Evolutionary conservation across 805 yeast genomes (phyloP), one percentile per base, ranked within the genome.

Genomic region (Monosporozyma aquatica): DNA sequence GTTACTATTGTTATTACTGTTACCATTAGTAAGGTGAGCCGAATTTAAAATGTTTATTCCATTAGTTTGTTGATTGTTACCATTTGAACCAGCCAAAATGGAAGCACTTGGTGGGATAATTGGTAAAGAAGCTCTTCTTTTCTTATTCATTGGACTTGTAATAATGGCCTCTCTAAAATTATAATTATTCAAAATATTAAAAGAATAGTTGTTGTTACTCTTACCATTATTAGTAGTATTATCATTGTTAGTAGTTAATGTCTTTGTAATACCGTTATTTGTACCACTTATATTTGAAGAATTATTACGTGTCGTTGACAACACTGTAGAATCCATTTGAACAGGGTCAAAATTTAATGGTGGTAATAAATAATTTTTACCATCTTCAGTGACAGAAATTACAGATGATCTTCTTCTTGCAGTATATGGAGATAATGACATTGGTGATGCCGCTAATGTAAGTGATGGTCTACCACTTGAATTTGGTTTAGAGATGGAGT

Each of bases 291-390:
- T 18, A 7, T 11, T 22, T 15, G 35, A 32, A 10, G 17, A 15
- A 15, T 29, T 29, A 29, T 29, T 18, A 15, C 21, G 17, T 15
- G 33, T 9, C 4, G 35, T 15, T 17, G 35, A 17, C 18, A 32
- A 32, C 11, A 32, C 35, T 4, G 35, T 32, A 6, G 32, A 8
- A 23, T 37, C 39, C 22, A 37, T 37, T 37, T 37, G 38, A 18
- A 30, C 36, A 25, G 48, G 43, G n/a, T 43, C 44, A 26, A 47
- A 44, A 30, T 44, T 43, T 15, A 47, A 38, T 13, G 50, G 50
- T 22, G 50, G 50, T 20, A 47, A 26, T 34, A 47, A 35, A 30
- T 44, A 35, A 17, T 43, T 44, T 27, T 44, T 43, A 13, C 50
- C 50, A 40, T 47, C 47, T 37, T 47, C 47, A 23, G 45, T 38